phyloP scores from a whole-genome alignment of 208 protist genomes.

The Crithidia expoeki region DNA sequence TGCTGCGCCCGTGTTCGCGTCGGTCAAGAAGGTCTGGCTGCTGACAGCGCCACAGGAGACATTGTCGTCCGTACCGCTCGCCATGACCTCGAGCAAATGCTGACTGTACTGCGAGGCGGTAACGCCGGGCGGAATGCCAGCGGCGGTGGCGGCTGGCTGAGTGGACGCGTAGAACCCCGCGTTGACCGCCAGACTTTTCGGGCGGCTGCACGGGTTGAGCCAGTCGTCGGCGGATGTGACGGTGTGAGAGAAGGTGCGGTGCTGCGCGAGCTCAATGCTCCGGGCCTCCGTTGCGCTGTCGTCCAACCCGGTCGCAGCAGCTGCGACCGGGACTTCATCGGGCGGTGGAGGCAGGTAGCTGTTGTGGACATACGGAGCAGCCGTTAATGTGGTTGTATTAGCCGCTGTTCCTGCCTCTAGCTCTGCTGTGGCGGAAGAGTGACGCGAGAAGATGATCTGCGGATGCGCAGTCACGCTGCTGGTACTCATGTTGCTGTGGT shows the following conservation, averaged over 20 bases:
- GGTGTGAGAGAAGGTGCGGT: slow-evolving; percentile 24
- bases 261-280: not conserved
- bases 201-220: slow-evolving; percentile 27
- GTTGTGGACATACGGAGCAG: not conserved
- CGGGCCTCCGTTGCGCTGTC: not conserved
- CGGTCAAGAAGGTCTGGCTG: slow-evolving; percentile 10
- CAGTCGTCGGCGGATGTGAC: slow-evolving; percentile 14
- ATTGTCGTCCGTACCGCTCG: slow-evolving; percentile 1
- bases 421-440: not conserved
- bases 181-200: not conserved
- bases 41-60: slow-evolving; percentile 2
- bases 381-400: not conserved
- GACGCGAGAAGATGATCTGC: not conserved
- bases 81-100: slow-evolving; percentile 1
- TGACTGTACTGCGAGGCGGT: slow-evolving; percentile 6
- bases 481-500: not conserved
- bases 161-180: not conserved
- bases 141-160: not conserved
- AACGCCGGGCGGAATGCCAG: slow-evolving; percentile 5
- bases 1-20: slow-evolving; percentile 4
- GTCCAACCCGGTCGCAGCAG: not conserved
- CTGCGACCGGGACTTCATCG: not conserved
- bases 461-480: not conserved
- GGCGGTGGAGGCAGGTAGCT: not conserved
- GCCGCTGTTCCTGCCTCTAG: not conserved